A percentile compares a stretch with the other conserved stretches of the same genome.
These are phyloP conservation scores for Colletotrichum liriopes DNA, from an alignment of 2,329 filamentous ascomycete genomes.

Conservation along the genomic window DNA sequence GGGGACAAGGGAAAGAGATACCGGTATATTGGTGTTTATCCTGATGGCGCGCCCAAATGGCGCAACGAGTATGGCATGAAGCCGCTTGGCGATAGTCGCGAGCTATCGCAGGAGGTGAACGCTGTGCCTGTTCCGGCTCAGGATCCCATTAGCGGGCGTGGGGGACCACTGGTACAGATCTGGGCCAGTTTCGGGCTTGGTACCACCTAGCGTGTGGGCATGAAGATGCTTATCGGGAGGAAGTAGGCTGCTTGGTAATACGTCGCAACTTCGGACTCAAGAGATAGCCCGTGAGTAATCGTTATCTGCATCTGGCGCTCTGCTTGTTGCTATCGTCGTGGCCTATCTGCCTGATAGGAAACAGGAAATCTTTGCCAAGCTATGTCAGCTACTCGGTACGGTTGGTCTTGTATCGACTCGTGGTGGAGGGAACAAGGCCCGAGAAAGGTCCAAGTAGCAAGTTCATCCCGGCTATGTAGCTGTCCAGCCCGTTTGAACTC, in stretches of 20 bases:
- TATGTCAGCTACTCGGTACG: neutral
- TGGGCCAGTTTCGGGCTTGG: neutral
- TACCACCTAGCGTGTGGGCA: neutral
- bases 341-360: neutral
- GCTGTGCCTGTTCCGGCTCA: neutral
- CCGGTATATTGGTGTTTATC: constrained; percentile 46
- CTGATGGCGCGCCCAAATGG: constrained; percentile 9
- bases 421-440: too few species aligned
- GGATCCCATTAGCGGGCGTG: neutral
- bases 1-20: constrained; percentile 31
- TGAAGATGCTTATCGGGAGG: neutral
- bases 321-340: neutral
- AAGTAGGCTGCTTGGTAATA: neutral
- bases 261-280: neutral
- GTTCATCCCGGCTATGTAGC: neutral
- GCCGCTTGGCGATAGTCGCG: neutral
- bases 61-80: neutral
- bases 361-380: neutral
- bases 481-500: neutral
- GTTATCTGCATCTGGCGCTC: neutral
- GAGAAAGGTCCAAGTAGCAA: neutral
- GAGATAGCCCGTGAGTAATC: neutral
- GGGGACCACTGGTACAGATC: neutral
- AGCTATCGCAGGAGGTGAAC: neutral
- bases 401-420: neutral